These are phyloP conservation scores for Plasmopara halstedii DNA, from an alignment of 352 stramenopile genomes.

Conservation along the genomic window DNA sequence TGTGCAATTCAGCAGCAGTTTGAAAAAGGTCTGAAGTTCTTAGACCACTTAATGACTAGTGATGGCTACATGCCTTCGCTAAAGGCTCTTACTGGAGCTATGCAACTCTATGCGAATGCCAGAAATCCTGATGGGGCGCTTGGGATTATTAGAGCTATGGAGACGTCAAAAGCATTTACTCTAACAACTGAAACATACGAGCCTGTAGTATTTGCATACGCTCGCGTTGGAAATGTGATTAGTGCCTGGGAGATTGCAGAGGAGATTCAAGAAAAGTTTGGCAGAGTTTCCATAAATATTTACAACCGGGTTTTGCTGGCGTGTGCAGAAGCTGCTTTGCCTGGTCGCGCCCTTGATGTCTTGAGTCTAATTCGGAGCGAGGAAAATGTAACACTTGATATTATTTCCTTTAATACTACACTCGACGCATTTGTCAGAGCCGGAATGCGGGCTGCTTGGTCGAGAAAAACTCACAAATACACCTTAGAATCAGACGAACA, in stretches of 20 bases:
- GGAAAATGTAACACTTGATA: slow-evolving; percentile 22
- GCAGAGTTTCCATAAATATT: slow-evolving; percentile 26
- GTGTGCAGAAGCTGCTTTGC: slow-evolving; percentile 32
- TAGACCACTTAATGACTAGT: slow-evolving; percentile 48
- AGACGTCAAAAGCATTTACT: slow-evolving; percentile 26
- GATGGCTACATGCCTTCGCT: slow-evolving; percentile 35
- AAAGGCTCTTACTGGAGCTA: slow-evolving; percentile 43
- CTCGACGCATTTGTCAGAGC: slow-evolving; percentile 42
- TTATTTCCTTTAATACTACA: slow-evolving; percentile 49
- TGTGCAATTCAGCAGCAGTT: slow-evolving; percentile 36
- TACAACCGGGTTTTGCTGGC: slow-evolving; percentile 57
- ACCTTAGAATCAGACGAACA: slow-evolving; percentile 11
- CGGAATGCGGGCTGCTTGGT: slow-evolving; percentile 11
- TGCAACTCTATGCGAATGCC: slow-evolving; percentile 39
- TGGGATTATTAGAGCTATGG: slow-evolving; percentile 42
- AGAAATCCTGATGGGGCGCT: slow-evolving; percentile 37
- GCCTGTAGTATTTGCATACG: slow-evolving; percentile 46
- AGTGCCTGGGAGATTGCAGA: slow-evolving; percentile 30
- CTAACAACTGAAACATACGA: slow-evolving; percentile 37
- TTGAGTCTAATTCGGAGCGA: slow-evolving; percentile 30
- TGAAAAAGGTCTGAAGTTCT: slow-evolving; percentile 46
- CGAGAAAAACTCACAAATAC: slow-evolving; percentile 13
- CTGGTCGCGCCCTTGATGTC: slow-evolving; percentile 33
- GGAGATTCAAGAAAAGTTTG: slow-evolving; percentile 40
- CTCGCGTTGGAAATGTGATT: slow-evolving; percentile 36